A percentile compares a stretch with the other conserved stretches of the same genome.
phyloP scores from a whole-genome alignment of 2,329 filamentous ascomycete genomes.

The Incumbomyces lentus region DNA sequence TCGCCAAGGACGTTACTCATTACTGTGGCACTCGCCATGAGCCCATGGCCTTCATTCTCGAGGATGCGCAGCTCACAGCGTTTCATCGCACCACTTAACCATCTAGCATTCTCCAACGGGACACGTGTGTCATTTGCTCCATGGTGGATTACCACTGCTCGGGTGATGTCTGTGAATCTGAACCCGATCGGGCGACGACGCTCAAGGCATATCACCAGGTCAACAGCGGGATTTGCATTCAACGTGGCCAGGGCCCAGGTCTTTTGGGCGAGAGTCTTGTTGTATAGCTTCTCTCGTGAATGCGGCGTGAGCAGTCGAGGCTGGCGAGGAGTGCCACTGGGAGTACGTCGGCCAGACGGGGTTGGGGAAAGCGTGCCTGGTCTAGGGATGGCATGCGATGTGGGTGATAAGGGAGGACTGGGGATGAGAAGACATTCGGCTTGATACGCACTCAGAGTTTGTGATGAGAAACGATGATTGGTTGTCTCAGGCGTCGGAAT shows the following conservation, averaged over 20 bases:
- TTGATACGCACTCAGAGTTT: constrained; percentile 10
- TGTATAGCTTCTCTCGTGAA: constrained; percentile 44
- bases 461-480: neutral
- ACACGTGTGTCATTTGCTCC: constrained; percentile 83
- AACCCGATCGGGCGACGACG: constrained; percentile 87
- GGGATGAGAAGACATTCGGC: constrained; percentile 4
- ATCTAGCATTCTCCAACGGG: constrained; percentile 86
- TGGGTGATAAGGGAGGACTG: neutral
- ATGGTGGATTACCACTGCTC: constrained; percentile 86
- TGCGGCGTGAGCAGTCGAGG: constrained; percentile 5
- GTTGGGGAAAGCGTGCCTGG: neutral
- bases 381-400: neutral
- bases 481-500: neutral
- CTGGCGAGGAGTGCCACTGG: neutral
- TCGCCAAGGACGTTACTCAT: constrained; percentile 95
- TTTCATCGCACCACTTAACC: constrained; percentile 89
- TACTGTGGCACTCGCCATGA: constrained; percentile 88
- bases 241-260: constrained; percentile 92
- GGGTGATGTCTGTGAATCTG: constrained; percentile 89
- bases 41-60: constrained; percentile 81
- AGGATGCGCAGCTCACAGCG: constrained; percentile 84
- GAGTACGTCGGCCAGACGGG: neutral
- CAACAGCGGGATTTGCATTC: constrained; percentile 85
- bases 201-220: constrained; percentile 85
- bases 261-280: constrained; percentile 74